Evolutionary conservation across 305 asterid species (phyloP).

Genomic region (Fraxinus xanthoxyloides): DNA sequence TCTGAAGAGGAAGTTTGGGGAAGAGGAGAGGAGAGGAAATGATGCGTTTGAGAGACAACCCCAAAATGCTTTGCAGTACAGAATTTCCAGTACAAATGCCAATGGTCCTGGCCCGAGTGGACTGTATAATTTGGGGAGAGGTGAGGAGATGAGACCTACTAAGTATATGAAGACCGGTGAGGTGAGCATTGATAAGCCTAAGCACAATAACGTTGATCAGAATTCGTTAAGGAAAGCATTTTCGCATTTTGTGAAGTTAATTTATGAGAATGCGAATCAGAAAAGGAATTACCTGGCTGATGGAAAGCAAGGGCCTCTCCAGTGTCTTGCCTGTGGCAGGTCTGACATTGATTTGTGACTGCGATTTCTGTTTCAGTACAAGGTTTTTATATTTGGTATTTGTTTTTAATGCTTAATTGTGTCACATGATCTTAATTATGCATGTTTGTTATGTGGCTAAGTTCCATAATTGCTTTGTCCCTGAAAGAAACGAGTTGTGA

Average conservation of each 20-base stretch:
- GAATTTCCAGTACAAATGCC: conserved; percentile 36
- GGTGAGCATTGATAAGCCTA: conserved; percentile 40
- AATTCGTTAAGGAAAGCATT: conserved; percentile 59
- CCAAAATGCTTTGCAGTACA: conserved; percentile 83
- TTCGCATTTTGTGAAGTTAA: conserved; percentile 64
- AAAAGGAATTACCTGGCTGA: conserved; percentile 67
- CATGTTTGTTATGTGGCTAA: conserved; percentile 3
- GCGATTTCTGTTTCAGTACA: not conserved
- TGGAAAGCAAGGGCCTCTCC: conserved; percentile 77
- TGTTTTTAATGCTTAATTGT: conserved; percentile 10
- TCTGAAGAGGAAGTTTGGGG: conserved; percentile 70
- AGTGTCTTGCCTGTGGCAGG: conserved; percentile 84
- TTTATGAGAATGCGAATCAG: conserved; percentile 62
- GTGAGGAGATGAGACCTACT: conserved; percentile 52
- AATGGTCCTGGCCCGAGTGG: conserved; percentile 49
- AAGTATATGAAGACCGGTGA: conserved; percentile 55
- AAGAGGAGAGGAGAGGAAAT: conserved; percentile 57
- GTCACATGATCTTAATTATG: conserved; percentile 10
- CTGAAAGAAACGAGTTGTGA: not conserved
- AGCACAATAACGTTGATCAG: conserved; percentile 70
- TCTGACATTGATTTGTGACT: conserved; percentile 41
- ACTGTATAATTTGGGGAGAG: conserved; percentile 42
- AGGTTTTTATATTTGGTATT: conserved; percentile 1
- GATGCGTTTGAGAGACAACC: conserved; percentile 89
- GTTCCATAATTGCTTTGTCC: conserved; percentile 13